Conservation (phyloP, 371 early-diverging fungal genomes). For the Mortierella sp. region DNA sequence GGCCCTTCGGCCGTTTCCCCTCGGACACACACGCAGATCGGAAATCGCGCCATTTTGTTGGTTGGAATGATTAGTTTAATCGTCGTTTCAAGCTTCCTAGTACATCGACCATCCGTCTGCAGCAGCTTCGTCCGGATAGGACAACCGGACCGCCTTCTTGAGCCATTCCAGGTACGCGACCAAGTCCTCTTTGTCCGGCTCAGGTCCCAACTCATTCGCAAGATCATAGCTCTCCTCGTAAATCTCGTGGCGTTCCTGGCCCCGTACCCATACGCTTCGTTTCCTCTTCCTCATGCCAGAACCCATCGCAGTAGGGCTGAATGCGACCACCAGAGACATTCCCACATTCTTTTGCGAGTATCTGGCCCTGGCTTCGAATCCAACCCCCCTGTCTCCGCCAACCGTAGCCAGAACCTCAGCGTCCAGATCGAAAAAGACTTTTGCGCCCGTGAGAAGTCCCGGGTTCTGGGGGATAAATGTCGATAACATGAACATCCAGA, state of each 20-base stretch:
- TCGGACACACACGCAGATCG: too few species aligned
- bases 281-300: conserved; percentile 15
- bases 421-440: conserved; percentile 20
- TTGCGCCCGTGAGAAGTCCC: conserved; percentile 30
- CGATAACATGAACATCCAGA: conserved; percentile 33
- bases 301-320: conserved; percentile 17
- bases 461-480: conserved; percentile 31
- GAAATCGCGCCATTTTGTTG: too few species aligned
- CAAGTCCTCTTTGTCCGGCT: conserved; percentile 15
- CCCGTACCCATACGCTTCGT: conserved; percentile 3
- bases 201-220: conserved; percentile 9
- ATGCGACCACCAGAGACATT: conserved; percentile 36
- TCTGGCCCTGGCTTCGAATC: conserved; percentile 21
- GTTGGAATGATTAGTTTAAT: too few species aligned
- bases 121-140: conserved; percentile 22
- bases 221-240: neutral
- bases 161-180: conserved; percentile 33
- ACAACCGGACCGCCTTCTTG: conserved; percentile 15
- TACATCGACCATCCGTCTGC: conserved; percentile 7
- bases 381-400: conserved; percentile 15
- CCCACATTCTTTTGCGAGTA: conserved; percentile 27
- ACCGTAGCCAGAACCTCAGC: conserved; percentile 29
- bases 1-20: too few species aligned
- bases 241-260: neutral
- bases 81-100: too few species aligned